Conservation (phyloP, 148 eudicot genomes). For the Fagopyrum homotropicum region DNA sequence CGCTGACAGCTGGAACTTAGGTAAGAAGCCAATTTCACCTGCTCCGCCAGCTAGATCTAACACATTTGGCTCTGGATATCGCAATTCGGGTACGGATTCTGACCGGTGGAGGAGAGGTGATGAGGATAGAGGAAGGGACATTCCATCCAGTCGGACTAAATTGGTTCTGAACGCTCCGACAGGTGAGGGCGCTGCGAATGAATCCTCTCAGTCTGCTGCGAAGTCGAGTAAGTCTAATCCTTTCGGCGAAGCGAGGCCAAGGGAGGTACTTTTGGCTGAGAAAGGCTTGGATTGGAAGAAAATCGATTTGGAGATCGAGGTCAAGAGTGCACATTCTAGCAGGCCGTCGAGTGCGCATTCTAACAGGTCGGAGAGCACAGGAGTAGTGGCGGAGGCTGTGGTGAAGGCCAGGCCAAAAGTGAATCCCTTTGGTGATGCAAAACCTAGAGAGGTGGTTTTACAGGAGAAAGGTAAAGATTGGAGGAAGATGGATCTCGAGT, state of each 20-base stretch:
- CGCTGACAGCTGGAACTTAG: slow-evolving; percentile 63
- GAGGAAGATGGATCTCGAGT: slow-evolving; percentile 88
- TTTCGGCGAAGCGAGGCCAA: slow-evolving; percentile 87
- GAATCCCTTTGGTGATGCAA: slow-evolving; percentile 97
- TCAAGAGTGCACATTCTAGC: slow-evolving; percentile 49
- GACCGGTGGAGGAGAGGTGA: slow-evolving; percentile 51
- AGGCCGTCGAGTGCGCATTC: slow-evolving; percentile 73
- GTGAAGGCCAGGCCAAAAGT: slow-evolving; percentile 59
- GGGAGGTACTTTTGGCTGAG: slow-evolving; percentile 80
- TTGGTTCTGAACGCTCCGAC: slow-evolving; percentile 48
- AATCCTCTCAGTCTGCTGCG: slow-evolving; percentile 10
- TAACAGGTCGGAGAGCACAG: slow-evolving; percentile 59
- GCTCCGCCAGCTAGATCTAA: slow-evolving; percentile 30
- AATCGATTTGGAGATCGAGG: slow-evolving; percentile 59
- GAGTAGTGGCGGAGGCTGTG: slow-evolving; percentile 25
- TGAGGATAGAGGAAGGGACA: slow-evolving; percentile 13
- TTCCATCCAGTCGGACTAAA: slow-evolving; percentile 25
- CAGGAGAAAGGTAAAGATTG: slow-evolving; percentile 86
- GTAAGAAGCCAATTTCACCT: slow-evolving; percentile 30
- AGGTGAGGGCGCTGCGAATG: slow-evolving; percentile 23
- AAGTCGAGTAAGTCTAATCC: slow-evolving; percentile 57
- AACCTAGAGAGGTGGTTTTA: slow-evolving; percentile 91
- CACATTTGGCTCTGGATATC: slow-evolving; percentile 44
- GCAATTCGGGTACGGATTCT: slow-evolving; percentile 43
- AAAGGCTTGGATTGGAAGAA: slow-evolving; percentile 93